A percentile compares a stretch with the other conserved stretches of the same genome.
Evolutionary conservation across 257 asterid genomes (phyloP).

Genomic region (Hygrophila difformis): DNA sequence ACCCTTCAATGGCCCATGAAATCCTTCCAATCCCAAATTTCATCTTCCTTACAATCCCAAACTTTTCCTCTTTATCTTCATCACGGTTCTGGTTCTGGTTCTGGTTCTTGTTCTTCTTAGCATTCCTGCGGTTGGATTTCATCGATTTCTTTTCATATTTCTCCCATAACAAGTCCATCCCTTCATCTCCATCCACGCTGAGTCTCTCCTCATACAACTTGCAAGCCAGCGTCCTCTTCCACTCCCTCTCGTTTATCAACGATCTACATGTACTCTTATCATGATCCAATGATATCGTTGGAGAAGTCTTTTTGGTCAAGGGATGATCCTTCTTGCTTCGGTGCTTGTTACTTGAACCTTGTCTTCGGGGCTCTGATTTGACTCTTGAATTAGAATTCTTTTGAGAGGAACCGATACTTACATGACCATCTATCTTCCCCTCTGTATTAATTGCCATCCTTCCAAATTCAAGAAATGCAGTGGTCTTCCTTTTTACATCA

Average conservation of each 20-base stretch:
- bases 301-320: too few species aligned
- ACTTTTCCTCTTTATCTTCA: not conserved
- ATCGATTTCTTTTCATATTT: constrained; percentile 26
- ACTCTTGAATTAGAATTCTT: too few species aligned
- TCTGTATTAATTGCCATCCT: too few species aligned
- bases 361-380: too few species aligned
- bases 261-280: too few species aligned
- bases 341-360: too few species aligned
- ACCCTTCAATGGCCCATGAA: constrained; percentile 69
- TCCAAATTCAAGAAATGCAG: too few species aligned
- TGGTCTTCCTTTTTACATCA: too few species aligned
- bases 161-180: constrained; percentile 66
- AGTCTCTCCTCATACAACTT: constrained; percentile 60
- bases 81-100: not conserved
- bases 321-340: too few species aligned
- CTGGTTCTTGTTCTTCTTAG: not conserved
- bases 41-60: constrained; percentile 44
- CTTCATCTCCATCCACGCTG: constrained; percentile 29
- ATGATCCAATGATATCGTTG: too few species aligned
- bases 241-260: constrained; percentile 68
- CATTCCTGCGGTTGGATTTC: not conserved
- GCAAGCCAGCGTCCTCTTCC: constrained; percentile 82
- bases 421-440: too few species aligned
- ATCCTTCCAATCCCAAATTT: constrained; percentile 63
- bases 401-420: too few species aligned